Percentiles rank a stretch among this genome's conserved stretches.
Conservation (phyloP, 768 basidiomycete genomes). For the Macrocybe gigantea region DNA sequence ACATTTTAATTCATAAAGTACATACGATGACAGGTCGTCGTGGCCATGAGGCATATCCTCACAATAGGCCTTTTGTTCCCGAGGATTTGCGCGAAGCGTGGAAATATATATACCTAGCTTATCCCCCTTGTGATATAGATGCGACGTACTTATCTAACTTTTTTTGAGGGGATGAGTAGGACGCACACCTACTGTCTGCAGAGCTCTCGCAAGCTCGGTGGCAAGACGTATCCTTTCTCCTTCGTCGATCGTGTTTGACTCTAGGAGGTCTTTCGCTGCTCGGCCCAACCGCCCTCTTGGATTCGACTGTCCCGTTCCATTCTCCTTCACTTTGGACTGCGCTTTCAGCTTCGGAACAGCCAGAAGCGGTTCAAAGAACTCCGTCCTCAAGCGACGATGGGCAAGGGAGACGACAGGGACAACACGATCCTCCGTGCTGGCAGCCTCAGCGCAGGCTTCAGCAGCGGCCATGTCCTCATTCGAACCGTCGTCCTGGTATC, state of each 20-base stretch:
- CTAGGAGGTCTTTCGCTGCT: slow-evolving; percentile 59
- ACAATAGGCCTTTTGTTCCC: too few relatives aligned
- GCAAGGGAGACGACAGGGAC: slow-evolving; percentile 61
- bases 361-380: slow-evolving; percentile 66
- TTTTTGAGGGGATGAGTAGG: slow-evolving; percentile 62
- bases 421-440: slow-evolving; percentile 61
- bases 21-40: too few relatives aligned
- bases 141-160: slow-evolving; percentile 54
- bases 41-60: too few relatives aligned
- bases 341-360: slow-evolving; percentile 62
- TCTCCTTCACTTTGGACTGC: slow-evolving; percentile 44
- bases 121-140: slow-evolving; percentile 9
- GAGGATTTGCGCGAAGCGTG: too few relatives aligned
- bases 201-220: slow-evolving; percentile 41
- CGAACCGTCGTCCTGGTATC: slow-evolving; percentile 48
- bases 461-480: slow-evolving; percentile 44
- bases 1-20: too few relatives aligned
- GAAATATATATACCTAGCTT: background rate
- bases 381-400: slow-evolving; percentile 64
- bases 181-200: slow-evolving; percentile 52
- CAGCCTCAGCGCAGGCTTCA: slow-evolving; percentile 71
- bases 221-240: slow-evolving; percentile 43
- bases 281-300: slow-evolving; percentile 68
- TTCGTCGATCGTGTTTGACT: slow-evolving; percentile 40
- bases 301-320: slow-evolving; percentile 33